These are phyloP conservation scores for Leccinum obscurum DNA, from an alignment of 768 basidiomycete species.

Conservation along the genomic window DNA sequence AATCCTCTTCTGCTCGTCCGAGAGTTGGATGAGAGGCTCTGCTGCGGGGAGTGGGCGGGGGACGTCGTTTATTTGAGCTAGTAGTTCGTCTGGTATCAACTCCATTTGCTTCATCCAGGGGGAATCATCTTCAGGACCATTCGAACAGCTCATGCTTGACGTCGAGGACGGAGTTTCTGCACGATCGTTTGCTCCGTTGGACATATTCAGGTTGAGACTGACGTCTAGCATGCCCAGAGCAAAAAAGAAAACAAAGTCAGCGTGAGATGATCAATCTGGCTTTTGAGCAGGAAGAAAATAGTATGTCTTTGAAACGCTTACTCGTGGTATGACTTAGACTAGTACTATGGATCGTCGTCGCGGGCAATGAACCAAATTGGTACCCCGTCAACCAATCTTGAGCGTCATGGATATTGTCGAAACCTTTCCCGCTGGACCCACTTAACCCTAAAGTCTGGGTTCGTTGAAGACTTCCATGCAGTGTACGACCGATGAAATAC, in stretches of 20 bases:
- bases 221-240: slow-evolving; percentile 12
- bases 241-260: background rate
- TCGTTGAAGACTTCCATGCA: background rate
- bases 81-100: background rate
- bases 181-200: slow-evolving; percentile 2
- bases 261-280: background rate
- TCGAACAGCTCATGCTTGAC: slow-evolving; percentile 1
- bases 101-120: slow-evolving; percentile 2
- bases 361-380: slow-evolving; percentile 12
- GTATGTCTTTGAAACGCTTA: slow-evolving; percentile 12
- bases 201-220: slow-evolving; percentile 22
- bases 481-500: background rate
- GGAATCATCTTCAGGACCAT: background rate
- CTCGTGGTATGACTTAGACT: slow-evolving; percentile 9
- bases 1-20: slow-evolving; percentile 43
- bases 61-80: background rate
- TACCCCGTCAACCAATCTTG: slow-evolving; percentile 23
- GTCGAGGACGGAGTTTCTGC: slow-evolving; percentile 5
- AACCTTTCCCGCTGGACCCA: slow-evolving; percentile 34
- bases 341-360: slow-evolving; percentile 8
- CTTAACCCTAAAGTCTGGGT: slow-evolving; percentile 31
- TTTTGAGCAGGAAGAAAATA: background rate
- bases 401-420: slow-evolving; percentile 31
- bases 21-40: slow-evolving; percentile 26
- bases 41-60: slow-evolving; percentile 1